Percentiles rank a stretch among this genome's conserved stretches.
These are phyloP conservation scores for Cocos nucifera DNA, from an alignment of 176 grass and related monocot species.

Conservation along the genomic window DNA sequence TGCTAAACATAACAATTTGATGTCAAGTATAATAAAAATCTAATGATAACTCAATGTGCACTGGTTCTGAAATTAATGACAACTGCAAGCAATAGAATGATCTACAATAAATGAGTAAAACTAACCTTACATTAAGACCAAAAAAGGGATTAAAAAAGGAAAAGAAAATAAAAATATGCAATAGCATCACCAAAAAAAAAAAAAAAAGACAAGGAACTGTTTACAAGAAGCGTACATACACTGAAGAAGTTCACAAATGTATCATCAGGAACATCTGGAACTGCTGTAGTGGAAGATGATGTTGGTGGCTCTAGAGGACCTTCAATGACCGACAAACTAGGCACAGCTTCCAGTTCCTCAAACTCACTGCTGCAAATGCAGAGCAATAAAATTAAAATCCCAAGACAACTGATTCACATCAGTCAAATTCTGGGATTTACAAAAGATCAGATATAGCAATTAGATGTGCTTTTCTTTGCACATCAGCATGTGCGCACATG, in stretches of 20 bases:
- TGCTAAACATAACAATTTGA: neutral
- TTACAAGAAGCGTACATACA: neutral
- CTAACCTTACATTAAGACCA: too few relatives aligned
- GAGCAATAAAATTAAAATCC: neutral
- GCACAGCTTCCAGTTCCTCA: constrained; percentile 17
- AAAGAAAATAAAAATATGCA: neutral
- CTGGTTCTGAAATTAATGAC: too few relatives aligned
- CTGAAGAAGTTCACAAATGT: constrained; percentile 21
- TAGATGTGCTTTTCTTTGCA: too few relatives aligned
- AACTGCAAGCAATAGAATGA: too few relatives aligned
- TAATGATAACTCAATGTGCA: neutral
- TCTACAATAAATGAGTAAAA: too few relatives aligned
- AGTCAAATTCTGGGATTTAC: neutral
- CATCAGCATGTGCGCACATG: too few relatives aligned
- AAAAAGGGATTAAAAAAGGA: too few relatives aligned
- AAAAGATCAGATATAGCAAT: too few relatives aligned
- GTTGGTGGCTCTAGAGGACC: constrained; percentile 8
- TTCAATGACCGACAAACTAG: constrained; percentile 16
- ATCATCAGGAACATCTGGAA: constrained; percentile 14
- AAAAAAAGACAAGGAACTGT: neutral
- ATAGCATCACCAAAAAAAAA: neutral
- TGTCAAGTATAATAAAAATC: constrained; percentile 2
- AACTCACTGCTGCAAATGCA: constrained; percentile 5
- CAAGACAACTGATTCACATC: neutral
- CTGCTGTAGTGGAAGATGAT: constrained; percentile 2